Evolutionary conservation across 495 filamentous ascomycete genomes (phyloP).

Genomic region (Usnea hakonensis): DNA sequence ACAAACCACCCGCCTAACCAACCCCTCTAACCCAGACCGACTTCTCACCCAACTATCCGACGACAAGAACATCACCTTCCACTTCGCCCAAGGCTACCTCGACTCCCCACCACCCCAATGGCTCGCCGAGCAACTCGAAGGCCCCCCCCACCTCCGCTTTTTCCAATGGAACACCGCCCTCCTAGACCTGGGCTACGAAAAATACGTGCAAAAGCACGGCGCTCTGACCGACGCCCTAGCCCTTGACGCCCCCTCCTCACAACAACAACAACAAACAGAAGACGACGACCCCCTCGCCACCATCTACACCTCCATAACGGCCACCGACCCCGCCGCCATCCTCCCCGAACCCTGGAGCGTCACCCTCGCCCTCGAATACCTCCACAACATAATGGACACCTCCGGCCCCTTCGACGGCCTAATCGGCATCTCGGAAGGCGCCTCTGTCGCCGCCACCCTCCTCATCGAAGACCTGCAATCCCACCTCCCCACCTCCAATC

Average conservation of each 20-base stretch:
- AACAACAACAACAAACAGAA: neutral
- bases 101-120: neutral
- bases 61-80: neutral
- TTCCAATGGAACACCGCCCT: neutral
- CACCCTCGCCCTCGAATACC: conserved; percentile 3
- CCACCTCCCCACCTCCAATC: no score
- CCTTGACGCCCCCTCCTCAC: no score
- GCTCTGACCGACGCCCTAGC: no score
- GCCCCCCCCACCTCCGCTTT: neutral
- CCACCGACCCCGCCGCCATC: no score
- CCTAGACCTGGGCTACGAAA: neutral
- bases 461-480: neutral
- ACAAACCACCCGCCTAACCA: neutral
- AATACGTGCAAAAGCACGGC: neutral
- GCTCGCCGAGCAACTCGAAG: neutral
- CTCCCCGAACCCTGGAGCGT: neutral
- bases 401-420: conserved; percentile 34
- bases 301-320: no score
- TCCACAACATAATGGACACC: conserved; percentile 17
- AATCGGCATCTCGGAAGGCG: conserved; percentile 36
- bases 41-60: neutral
- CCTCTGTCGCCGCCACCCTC: conserved; percentile 24
- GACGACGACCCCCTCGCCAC: no score
- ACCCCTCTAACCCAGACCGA: neutral
- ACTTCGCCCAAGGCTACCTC: neutral